Percentiles rank a stretch among this genome's conserved stretches.
Evolutionary conservation across 352 stramenopile genomes (phyloP).

Genomic region (Globisporangium barbulae): DNA sequence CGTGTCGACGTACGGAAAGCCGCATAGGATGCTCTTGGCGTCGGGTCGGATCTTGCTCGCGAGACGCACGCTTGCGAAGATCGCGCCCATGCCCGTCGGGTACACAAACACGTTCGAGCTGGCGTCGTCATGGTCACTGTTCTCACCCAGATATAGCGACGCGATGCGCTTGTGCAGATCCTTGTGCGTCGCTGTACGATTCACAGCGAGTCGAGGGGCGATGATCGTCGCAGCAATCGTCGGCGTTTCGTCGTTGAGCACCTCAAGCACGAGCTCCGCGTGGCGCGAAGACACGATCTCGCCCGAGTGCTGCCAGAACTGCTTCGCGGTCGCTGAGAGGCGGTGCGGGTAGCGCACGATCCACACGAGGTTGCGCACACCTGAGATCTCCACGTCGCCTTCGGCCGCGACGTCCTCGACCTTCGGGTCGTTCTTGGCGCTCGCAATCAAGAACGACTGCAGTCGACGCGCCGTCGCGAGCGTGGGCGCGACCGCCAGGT

Average conservation of each 20-base stretch:
- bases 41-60: constrained; percentile 40
- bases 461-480: constrained; percentile 52
- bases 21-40: constrained; percentile 84
- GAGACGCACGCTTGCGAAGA: constrained; percentile 81
- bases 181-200: constrained; percentile 27
- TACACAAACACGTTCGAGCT: constrained; percentile 61
- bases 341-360: constrained; percentile 73
- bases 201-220: constrained; percentile 8
- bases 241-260: constrained; percentile 27
- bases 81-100: constrained; percentile 86
- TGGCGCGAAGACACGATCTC: constrained; percentile 90
- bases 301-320: constrained; percentile 93
- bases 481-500: constrained; percentile 52
- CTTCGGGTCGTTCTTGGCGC: constrained; percentile 22
- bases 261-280: constrained; percentile 55
- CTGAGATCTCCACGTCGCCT: constrained; percentile 31
- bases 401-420: neutral
- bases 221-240: neutral
- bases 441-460: constrained; percentile 61
- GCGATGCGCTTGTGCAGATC: constrained; percentile 50
- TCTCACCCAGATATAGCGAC: constrained; percentile 39
- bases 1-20: constrained; percentile 94
- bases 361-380: constrained; percentile 47
- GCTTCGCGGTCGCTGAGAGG: constrained; percentile 53
- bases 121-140: constrained; percentile 2